Percentiles rank a stretch among this genome's conserved stretches.
Conservation (phyloP, 1,284 basidiomycete species). For the Ceratobasidium sp. region DNA sequence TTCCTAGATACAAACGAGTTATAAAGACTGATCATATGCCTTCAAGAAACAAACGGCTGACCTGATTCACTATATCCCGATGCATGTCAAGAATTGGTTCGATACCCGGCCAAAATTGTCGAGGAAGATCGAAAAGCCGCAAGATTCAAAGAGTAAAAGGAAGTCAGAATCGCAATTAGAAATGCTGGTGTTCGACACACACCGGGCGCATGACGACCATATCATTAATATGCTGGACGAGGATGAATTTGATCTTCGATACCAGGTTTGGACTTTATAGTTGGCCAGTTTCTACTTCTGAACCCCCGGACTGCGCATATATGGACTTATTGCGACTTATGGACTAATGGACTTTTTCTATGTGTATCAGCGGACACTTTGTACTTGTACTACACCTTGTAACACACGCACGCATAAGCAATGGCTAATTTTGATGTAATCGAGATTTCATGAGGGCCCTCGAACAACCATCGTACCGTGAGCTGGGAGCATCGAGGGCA, state of each 20-base stretch:
- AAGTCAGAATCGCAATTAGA: neutral
- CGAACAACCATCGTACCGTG: too few relatives aligned
- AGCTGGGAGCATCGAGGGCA: too few relatives aligned
- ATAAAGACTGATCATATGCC: neutral
- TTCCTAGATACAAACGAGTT: neutral
- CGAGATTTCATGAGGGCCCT: too few relatives aligned
- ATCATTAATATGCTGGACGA: constrained; percentile 17
- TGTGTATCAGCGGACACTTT: too few relatives aligned
- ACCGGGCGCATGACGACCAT: constrained; percentile 18
- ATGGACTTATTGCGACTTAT: neutral
- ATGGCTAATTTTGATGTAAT: too few relatives aligned
- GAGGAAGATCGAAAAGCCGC: neutral
- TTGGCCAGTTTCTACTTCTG: neutral
- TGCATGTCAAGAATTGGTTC: constrained; percentile 21
- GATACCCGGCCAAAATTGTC: neutral
- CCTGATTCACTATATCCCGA: neutral
- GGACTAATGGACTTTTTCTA: too few relatives aligned
- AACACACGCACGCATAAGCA: too few relatives aligned
- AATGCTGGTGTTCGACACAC: neutral
- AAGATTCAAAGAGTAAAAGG: too few relatives aligned
- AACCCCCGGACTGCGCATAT: neutral
- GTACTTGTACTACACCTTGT: too few relatives aligned
- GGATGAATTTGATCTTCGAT: constrained; percentile 22
- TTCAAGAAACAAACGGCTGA: constrained; percentile 20
- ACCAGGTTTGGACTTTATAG: constrained; percentile 27